Evolutionary conservation across 352 stramenopile species (phyloP).

Genomic region (Globisporangium sylvaticum): DNA sequence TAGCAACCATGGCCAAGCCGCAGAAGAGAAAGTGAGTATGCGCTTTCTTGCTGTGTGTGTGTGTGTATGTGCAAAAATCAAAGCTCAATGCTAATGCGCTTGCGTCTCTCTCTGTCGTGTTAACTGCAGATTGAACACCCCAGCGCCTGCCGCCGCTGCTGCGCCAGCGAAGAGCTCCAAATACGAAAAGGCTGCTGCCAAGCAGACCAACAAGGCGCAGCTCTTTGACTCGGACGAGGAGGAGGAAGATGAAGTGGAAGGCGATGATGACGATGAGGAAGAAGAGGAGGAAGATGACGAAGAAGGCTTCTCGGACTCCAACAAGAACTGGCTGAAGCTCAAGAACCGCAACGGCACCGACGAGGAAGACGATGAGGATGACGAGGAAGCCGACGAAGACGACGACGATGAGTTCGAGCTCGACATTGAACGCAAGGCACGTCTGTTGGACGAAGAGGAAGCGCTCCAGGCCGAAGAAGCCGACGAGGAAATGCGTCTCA

Average conservation of each 20-base stretch:
- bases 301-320: conserved; percentile 78
- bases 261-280: conserved; percentile 43
- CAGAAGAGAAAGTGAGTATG: conserved; percentile 47
- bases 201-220: conserved; percentile 61
- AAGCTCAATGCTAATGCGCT: neutral
- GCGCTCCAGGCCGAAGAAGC: conserved; percentile 65
- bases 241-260: conserved; percentile 35
- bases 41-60: neutral
- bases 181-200: conserved; percentile 75
- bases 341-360: conserved; percentile 51
- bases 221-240: conserved; percentile 72
- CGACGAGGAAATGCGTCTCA: conserved; percentile 83
- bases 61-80: neutral
- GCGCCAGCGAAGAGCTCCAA: conserved; percentile 38
- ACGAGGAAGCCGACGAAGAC: conserved; percentile 39
- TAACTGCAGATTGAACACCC: conserved; percentile 24
- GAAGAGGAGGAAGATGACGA: conserved; percentile 40
- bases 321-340: conserved; percentile 84
- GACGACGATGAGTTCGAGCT: conserved; percentile 64
- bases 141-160: conserved; percentile 19
- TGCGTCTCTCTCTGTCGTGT: neutral
- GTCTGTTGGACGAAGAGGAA: conserved; percentile 74
- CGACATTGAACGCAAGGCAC: conserved; percentile 85
- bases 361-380: conserved; percentile 41
- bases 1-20: conserved; percentile 36